Conservation (phyloP, 1,284 basidiomycete species). For the Phylloporus sp. region DNA sequence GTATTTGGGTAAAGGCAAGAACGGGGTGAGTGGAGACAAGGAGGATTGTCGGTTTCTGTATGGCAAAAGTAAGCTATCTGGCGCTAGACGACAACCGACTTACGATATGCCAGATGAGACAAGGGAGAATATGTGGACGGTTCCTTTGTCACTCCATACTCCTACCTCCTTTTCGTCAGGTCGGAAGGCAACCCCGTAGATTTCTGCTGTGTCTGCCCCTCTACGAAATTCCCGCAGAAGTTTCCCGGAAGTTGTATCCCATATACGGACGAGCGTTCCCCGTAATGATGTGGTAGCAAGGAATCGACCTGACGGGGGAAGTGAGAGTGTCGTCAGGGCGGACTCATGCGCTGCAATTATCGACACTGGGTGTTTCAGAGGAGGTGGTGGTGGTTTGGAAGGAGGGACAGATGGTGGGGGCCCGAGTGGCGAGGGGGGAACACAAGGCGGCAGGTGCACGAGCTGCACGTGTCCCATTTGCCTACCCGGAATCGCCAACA, state of each 20-base stretch:
- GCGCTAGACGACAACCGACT: constrained; percentile 37
- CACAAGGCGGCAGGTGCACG: constrained; percentile 83
- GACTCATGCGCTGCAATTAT: constrained; percentile 89
- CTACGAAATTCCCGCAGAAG: constrained; percentile 83
- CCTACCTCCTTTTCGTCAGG: constrained; percentile 82
- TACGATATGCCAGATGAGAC: constrained; percentile 65
- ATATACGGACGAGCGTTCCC: constrained; percentile 89
- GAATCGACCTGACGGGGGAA: constrained; percentile 78
- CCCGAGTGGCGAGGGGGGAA: constrained; percentile 36
- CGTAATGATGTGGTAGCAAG: constrained; percentile 86
- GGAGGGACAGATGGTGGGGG: constrained; percentile 41
- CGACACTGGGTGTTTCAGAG: constrained; percentile 68
- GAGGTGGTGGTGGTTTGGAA: constrained; percentile 54
- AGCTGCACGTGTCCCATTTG: constrained; percentile 93
- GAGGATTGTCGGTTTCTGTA: constrained; percentile 80
- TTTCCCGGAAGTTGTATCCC: constrained; percentile 81
- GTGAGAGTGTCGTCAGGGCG: constrained; percentile 77
- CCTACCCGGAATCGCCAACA: constrained; percentile 87
- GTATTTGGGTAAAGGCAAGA: constrained; percentile 87
- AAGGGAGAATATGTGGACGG: constrained; percentile 88
- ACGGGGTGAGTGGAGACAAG: constrained; percentile 75
- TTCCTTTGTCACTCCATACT: constrained; percentile 97
- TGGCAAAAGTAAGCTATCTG: constrained; percentile 14
- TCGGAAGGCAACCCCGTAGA: constrained; percentile 85
- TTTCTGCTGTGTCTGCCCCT: constrained; percentile 90